Evolutionary conservation across 768 basidiomycete species (phyloP).

Genomic region (Krasilnikovozyma curviuscula): DNA sequence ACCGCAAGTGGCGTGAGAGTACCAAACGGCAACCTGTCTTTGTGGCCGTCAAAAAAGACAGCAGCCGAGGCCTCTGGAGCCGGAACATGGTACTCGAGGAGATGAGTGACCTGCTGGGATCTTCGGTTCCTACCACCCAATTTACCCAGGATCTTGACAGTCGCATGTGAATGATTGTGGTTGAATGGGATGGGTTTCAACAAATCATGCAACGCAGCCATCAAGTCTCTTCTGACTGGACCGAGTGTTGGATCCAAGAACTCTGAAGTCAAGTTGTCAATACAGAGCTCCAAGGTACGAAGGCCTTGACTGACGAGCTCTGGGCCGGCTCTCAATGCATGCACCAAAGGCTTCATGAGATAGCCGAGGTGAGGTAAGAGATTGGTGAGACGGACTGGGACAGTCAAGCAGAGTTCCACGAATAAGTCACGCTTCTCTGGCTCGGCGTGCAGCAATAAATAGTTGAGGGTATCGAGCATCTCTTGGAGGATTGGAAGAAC

Average conservation of each 20-base stretch:
- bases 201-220: slow-evolving; percentile 81
- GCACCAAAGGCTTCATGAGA: slow-evolving; percentile 85
- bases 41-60: slow-evolving; percentile 51
- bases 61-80: slow-evolving; percentile 50
- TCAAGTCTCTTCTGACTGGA: slow-evolving; percentile 77
- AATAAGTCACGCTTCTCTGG: slow-evolving; percentile 68
- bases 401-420: slow-evolving; percentile 90
- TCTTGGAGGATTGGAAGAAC: slow-evolving; percentile 89
- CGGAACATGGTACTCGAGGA: slow-evolving; percentile 48
- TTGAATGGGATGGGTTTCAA: slow-evolving; percentile 68
- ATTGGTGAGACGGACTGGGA: slow-evolving; percentile 84
- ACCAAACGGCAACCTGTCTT: slow-evolving; percentile 45
- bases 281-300: slow-evolving; percentile 91
- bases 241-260: slow-evolving; percentile 91
- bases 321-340: slow-evolving; percentile 65
- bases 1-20: slow-evolving; percentile 48
- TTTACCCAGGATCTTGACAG: slow-evolving; percentile 89
- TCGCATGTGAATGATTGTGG: slow-evolving; percentile 78
- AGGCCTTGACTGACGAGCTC: slow-evolving; percentile 90
- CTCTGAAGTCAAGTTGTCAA: slow-evolving; percentile 93
- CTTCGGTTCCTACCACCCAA: slow-evolving; percentile 83
- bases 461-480: slow-evolving; percentile 85
- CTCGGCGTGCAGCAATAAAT: slow-evolving; percentile 67
- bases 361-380: slow-evolving; percentile 85
- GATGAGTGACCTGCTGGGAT: slow-evolving; percentile 58